Evolutionary conservation across 441 rosid genomes (phyloP).

Genomic region (Erodium trifolium): DNA sequence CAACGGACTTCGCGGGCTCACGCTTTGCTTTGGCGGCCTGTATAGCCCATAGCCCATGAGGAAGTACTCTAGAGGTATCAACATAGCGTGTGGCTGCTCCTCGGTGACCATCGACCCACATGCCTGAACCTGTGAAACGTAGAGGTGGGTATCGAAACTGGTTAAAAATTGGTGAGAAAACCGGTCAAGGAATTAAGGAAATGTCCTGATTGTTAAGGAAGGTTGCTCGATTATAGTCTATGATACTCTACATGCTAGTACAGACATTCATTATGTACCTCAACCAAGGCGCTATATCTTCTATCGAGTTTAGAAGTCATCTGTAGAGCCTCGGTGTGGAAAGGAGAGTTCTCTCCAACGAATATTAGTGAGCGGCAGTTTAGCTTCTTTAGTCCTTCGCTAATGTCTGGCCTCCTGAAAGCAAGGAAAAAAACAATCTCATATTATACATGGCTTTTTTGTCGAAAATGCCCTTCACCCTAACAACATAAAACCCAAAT

Average conservation of each 20-base stretch:
- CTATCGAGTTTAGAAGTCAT: slow-evolving; percentile 58
- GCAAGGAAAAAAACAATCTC: slow-evolving; percentile 2
- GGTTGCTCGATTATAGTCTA: not conserved
- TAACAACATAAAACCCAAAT: too few relatives aligned
- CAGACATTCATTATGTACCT: slow-evolving; percentile 37
- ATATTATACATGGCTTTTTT: too few relatives aligned
- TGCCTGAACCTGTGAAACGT: slow-evolving; percentile 63
- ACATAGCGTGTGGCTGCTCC: slow-evolving; percentile 96
- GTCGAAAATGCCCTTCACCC: too few relatives aligned
- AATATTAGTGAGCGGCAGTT: slow-evolving; percentile 74
- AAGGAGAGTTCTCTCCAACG: slow-evolving; percentile 70
- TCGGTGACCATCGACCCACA: slow-evolving; percentile 95
- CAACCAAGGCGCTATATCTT: slow-evolving; percentile 65
- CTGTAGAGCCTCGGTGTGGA: slow-evolving; percentile 60
- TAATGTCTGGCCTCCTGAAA: slow-evolving; percentile 75
- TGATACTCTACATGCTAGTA: not conserved
- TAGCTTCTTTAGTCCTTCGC: slow-evolving; percentile 58
- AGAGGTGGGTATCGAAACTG: too few relatives aligned
- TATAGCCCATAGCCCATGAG: slow-evolving; percentile 71
- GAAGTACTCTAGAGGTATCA: slow-evolving; percentile 88
- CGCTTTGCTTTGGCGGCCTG: slow-evolving; percentile 48
- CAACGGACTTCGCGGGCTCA: slow-evolving; percentile 86
- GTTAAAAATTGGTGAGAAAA: too few relatives aligned
- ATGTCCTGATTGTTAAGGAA: too few relatives aligned
- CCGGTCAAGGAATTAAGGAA: too few relatives aligned